Base-by-base conservation (phyloP, 257 asterid species). In the Forsythia suspensa region DNA sequence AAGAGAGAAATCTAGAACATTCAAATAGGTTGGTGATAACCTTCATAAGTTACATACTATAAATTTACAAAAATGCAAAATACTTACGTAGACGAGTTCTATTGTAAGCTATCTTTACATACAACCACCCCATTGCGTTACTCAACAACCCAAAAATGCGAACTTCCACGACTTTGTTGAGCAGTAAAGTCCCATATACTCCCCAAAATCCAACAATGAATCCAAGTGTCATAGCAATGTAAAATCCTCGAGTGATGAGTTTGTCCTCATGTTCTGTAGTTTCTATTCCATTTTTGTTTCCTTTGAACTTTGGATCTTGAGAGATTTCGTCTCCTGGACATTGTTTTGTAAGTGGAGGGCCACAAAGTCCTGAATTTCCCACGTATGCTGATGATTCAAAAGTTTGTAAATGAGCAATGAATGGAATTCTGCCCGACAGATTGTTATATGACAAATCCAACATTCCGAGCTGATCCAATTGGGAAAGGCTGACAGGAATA, bases 361-460 rank as follows among this genome's bases (percentile, higher is more conserved):
- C 79, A 16, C 81, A 75, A 44, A 76, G 78, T 2, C 63, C 76
- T 15, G 9, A n/a, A 36, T 83, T 83, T 0, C 73, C 86, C 9
- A 39, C 18, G 43, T 46, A 79, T 0, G 84, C 4, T 13, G 73
- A 43, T 59, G 70, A 16, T 9, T 71, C 37, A 52, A 80, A 74
- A 9, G 71, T 77, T 10, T 39, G 65, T 12, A 24, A 37, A 0
- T 75, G 75, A 51, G 6, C 40, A 18, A 61, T 74, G 12, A 20
- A n/a, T 46, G 87, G 80, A 18, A 80, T 75, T 70, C 70, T 76
- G 3, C 85, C 87, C 15, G 79, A 84, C 48, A 84, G 70, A 77
- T 84, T 80, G 80, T 80, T 82, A 48, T 74, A 44, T 9, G 82
- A 82, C 70, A 82, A 43, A 36, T 82, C 44, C 51, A 82, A 39